Percentiles rank a stretch among this genome's conserved stretches.
These are phyloP conservation scores for Phytophthora megakarya DNA, from an alignment of 352 stramenopile species.

Conservation along the genomic window DNA sequence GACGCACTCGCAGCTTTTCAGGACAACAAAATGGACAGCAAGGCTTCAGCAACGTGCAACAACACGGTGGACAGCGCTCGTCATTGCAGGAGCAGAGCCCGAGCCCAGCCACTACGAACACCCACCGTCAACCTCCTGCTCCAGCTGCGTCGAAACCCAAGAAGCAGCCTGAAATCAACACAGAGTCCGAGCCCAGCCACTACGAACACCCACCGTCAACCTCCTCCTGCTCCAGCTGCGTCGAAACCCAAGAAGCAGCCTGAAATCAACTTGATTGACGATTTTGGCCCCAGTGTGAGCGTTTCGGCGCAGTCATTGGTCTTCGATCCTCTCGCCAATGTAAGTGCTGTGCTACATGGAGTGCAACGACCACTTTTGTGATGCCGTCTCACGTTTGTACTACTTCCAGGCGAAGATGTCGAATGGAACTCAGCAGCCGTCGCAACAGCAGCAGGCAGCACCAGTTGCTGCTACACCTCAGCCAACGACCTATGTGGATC, in stretches of 20 bases:
- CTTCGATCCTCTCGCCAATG: conserved; percentile 73
- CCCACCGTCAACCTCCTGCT: conserved; percentile 20
- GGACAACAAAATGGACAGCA: conserved; percentile 32
- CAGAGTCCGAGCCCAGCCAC: conserved; percentile 15
- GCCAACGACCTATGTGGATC: conserved; percentile 54
- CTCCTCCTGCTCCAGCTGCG: conserved; percentile 27
- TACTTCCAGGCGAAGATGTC: conserved; percentile 38
- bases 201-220: conserved; percentile 15
- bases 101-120: conserved; percentile 9
- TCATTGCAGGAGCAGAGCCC: conserved; percentile 34
- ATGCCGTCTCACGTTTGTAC: conserved; percentile 23
- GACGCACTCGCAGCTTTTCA: conserved; percentile 34
- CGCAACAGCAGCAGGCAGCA: conserved; percentile 23
- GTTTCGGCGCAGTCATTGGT: conserved; percentile 70
- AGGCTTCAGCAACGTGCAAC: conserved; percentile 18
- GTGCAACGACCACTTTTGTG: conserved; percentile 1
- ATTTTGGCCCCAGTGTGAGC: conserved; percentile 64
- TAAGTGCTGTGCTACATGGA: conserved; percentile 33
- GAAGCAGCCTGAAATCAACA: conserved; percentile 73
- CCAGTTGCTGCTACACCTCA: conserved; percentile 19
- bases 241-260: conserved; percentile 49
- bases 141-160: conserved; percentile 35
- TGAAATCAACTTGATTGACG: conserved; percentile 82
- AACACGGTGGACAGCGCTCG: conserved; percentile 31
- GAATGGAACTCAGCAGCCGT: conserved; percentile 10